Conservation (phyloP, 495 filamentous ascomycete genomes). For the Xylaria cubensis region DNA sequence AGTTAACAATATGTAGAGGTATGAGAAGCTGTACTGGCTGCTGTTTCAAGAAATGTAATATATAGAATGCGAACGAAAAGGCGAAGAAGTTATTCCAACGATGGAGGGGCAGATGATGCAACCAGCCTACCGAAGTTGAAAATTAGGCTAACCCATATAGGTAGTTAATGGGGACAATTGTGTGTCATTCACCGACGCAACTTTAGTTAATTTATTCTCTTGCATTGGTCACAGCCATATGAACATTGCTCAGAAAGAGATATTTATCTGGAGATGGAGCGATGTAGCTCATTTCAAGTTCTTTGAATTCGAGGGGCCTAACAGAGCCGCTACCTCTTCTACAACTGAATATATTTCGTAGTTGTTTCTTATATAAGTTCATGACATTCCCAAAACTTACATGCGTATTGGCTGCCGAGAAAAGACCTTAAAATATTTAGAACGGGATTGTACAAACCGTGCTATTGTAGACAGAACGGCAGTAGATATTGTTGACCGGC, state of each 20-base stretch:
- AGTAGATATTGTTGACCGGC: background rate
- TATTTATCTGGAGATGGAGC: background rate
- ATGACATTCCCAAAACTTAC: background rate
- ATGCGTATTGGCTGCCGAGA: background rate
- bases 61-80: background rate
- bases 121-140: background rate
- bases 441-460: background rate
- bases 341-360: background rate
- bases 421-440: background rate
- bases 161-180: background rate
- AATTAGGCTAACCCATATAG: background rate
- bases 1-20: background rate
- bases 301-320: background rate
- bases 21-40: background rate
- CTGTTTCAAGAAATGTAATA: background rate
- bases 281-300: background rate
- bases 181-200: constrained; percentile 10
- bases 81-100: background rate
- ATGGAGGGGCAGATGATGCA: constrained; percentile 24
- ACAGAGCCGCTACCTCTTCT: background rate
- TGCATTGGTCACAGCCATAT: background rate
- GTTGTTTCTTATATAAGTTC: background rate
- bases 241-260: background rate
- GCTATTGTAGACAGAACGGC: background rate
- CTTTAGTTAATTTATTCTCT: background rate